Conservation (phyloP, 108 stramenopile genomes). For the Nannochloropsis granulata region DNA sequence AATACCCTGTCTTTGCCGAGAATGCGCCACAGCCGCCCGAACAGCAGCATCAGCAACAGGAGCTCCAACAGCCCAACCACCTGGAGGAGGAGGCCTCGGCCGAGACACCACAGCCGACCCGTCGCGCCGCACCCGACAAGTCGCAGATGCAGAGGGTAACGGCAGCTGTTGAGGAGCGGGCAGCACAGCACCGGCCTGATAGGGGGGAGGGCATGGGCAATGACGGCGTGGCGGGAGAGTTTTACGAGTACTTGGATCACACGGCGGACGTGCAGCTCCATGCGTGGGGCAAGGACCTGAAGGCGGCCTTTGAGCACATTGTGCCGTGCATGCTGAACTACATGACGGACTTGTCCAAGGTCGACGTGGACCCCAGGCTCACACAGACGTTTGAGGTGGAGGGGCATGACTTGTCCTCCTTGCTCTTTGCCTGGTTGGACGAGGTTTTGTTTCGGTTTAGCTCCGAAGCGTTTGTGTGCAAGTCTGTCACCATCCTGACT, state of each 20-base stretch:
- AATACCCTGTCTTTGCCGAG: no score
- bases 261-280: slow-evolving; percentile 64
- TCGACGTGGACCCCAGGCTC: slow-evolving; percentile 28
- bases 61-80: no score
- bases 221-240: slow-evolving; percentile 6
- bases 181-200: not conserved
- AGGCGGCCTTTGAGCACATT: slow-evolving; percentile 32
- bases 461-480: slow-evolving; percentile 37
- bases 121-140: not conserved
- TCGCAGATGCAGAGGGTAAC: not conserved
- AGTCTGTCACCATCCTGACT: slow-evolving; percentile 10
- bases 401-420: slow-evolving; percentile 42
- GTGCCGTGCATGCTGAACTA: slow-evolving; percentile 53
- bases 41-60: no score
- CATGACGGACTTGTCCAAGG: slow-evolving; percentile 43
- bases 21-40: no score
- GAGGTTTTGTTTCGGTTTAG: slow-evolving; percentile 52
- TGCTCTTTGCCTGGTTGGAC: slow-evolving; percentile 51
- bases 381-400: slow-evolving; percentile 11
- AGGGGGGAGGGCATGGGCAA: not conserved
- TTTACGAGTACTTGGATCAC: slow-evolving; percentile 47
- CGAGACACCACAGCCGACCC: not conserved
- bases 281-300: slow-evolving; percentile 40
- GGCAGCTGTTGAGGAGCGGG: not conserved
- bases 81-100: no score